A percentile compares a stretch with the other conserved stretches of the same genome.
Evolutionary conservation across 768 basidiomycete genomes (phyloP).

Genomic region (Rossbeevera mucosa): DNA sequence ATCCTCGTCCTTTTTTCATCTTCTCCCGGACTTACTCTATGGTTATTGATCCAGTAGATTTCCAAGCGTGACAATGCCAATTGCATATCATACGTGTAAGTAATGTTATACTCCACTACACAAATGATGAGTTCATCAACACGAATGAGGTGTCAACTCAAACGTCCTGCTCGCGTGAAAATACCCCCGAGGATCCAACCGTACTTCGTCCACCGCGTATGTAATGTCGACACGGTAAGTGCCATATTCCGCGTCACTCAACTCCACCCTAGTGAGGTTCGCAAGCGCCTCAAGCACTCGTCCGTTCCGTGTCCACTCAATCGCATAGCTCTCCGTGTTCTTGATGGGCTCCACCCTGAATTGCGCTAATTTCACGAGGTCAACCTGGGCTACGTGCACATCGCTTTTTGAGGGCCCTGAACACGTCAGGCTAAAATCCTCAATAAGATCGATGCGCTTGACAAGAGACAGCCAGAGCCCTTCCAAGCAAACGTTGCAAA

Average conservation of each 20-base stretch:
- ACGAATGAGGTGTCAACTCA: background rate
- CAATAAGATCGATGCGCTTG: constrained; percentile 56
- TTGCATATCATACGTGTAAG: constrained; percentile 12
- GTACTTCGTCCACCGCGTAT: constrained; percentile 56
- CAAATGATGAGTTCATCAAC: background rate
- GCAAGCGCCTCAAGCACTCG: constrained; percentile 38
- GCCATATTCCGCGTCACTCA: constrained; percentile 35
- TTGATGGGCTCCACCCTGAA: constrained; percentile 34
- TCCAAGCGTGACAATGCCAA: constrained; percentile 8
- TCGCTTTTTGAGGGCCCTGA: constrained; percentile 24
- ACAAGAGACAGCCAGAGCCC: constrained; percentile 70
- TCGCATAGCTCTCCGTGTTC: constrained; percentile 47
- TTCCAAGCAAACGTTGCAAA: constrained; percentile 72
- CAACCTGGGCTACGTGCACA: constrained; percentile 39
- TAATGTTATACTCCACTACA: constrained; percentile 6
- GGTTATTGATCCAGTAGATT: constrained; percentile 15
- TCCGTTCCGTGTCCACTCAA: constrained; percentile 54
- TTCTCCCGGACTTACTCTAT: constrained; percentile 20
- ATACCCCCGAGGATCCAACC: constrained; percentile 39
- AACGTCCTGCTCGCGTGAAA: constrained; percentile 24
- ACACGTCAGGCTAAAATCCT: constrained; percentile 44
- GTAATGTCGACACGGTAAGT: constrained; percentile 44
- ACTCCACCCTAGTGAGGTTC: constrained; percentile 47
- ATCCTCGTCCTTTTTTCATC: background rate
- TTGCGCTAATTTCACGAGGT: constrained; percentile 60